A percentile compares a stretch with the other conserved stretches of the same genome.
These are phyloP conservation scores for Diaporthe vaccinii DNA, from an alignment of 2,329 filamentous ascomycete genomes.

Conservation along the genomic window DNA sequence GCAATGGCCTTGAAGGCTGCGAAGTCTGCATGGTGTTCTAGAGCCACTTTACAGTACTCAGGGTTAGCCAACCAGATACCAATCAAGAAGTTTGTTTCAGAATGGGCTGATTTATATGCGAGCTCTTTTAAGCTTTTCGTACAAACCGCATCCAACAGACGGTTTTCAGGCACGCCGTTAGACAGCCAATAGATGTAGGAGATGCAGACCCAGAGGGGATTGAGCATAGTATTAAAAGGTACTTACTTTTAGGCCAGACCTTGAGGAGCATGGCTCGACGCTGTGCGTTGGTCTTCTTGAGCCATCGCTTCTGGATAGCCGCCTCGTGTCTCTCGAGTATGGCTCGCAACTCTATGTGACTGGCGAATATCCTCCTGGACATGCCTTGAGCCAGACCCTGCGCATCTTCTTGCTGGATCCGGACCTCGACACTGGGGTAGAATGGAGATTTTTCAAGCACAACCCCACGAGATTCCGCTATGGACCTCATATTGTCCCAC, in stretches of 20 bases:
- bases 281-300: constrained; percentile 64
- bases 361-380: not conserved
- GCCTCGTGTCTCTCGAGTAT: constrained; percentile 62
- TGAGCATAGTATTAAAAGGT: not conserved
- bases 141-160: not conserved
- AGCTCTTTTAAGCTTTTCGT: not conserved
- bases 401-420: not conserved
- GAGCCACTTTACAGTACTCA: constrained; percentile 52
- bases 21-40: constrained; percentile 66
- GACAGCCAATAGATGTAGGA: not conserved
- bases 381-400: not conserved
- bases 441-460: not conserved
- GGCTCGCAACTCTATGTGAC: not conserved
- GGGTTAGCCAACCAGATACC: not conserved
- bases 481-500: too few relatives aligned
- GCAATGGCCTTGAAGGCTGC: constrained; percentile 49
- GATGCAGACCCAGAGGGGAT: not conserved
- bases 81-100: not conserved
- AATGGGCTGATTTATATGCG: not conserved
- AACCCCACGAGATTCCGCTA: too few relatives aligned
- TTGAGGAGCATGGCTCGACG: constrained; percentile 59
- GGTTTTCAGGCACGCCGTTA: not conserved
- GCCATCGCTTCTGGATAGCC: constrained; percentile 66
- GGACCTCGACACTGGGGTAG: not conserved
- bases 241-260: constrained; percentile 60